Conservation (phyloP, 306 rosid genomes). For the Purshia tridentata region DNA sequence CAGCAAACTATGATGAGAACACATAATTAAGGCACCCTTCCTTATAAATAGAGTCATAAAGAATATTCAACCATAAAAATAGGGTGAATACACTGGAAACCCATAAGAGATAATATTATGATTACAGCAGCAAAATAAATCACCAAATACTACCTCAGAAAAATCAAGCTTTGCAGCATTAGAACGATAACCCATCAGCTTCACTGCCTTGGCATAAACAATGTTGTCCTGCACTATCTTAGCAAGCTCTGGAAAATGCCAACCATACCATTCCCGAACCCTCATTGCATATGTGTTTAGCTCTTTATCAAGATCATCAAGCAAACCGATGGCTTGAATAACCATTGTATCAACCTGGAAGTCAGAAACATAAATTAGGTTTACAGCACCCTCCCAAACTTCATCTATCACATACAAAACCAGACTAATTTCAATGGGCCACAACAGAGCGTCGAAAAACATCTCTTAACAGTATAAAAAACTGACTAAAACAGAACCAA, state of each 20-base stretch:
- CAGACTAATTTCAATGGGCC: not conserved
- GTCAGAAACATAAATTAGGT: not conserved
- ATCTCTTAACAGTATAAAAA: not conserved
- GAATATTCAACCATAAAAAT: not conserved
- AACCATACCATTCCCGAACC: slow-evolving; percentile 96
- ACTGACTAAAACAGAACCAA: not conserved
- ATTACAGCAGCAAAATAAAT: not conserved
- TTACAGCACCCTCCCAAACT: not conserved
- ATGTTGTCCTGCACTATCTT: slow-evolving; percentile 85
- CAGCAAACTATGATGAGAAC: not conserved
- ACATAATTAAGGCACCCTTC: not conserved
- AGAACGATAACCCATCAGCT: slow-evolving; percentile 85
- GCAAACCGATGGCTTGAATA: slow-evolving; percentile 95
- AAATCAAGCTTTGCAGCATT: slow-evolving; percentile 87
- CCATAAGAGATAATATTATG: not conserved
- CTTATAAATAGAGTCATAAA: not conserved
- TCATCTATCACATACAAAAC: too few species aligned
- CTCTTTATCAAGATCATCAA: slow-evolving; percentile 96
- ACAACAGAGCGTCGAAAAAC: not conserved
- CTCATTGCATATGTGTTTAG: slow-evolving; percentile 96
- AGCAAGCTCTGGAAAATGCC: slow-evolving; percentile 98
- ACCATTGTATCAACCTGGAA: slow-evolving; percentile 93
- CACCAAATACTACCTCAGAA: slow-evolving; percentile 61
- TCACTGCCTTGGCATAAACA: slow-evolving; percentile 74
- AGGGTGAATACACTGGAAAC: not conserved